Evolutionary conservation across 2,329 filamentous ascomycete genomes (phyloP).

Genomic region (Alternaria brassicae): DNA sequence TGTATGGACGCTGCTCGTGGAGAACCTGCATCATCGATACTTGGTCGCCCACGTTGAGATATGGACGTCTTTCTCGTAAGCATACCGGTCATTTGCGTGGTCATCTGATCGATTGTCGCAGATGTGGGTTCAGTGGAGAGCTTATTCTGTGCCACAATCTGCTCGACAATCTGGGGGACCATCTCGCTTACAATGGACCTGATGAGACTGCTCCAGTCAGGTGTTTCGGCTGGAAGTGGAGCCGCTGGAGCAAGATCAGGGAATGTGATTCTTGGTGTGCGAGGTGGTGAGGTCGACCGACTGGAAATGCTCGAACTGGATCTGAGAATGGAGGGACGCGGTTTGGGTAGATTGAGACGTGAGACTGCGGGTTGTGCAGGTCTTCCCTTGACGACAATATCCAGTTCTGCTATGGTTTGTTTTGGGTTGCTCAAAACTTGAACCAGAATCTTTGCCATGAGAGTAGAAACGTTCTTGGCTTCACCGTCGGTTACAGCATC

Average conservation of each 20-base stretch:
- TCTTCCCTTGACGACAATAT: slow-evolving; percentile 26
- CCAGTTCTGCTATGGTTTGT: slow-evolving; percentile 38
- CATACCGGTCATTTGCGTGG: slow-evolving; percentile 41
- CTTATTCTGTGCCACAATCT: slow-evolving; percentile 41
- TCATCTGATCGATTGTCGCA: slow-evolving; percentile 37
- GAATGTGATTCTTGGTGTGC: slow-evolving; percentile 22
- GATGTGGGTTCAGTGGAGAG: slow-evolving; percentile 22
- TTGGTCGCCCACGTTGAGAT: slow-evolving; percentile 32
- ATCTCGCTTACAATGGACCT: slow-evolving; percentile 44
- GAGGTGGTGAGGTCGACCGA: slow-evolving; percentile 25
- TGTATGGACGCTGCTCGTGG: slow-evolving; percentile 24
- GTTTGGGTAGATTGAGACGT: slow-evolving; percentile 9
- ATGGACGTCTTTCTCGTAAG: slow-evolving; percentile 36
- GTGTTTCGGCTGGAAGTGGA: slow-evolving; percentile 13
- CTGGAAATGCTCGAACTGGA: slow-evolving; percentile 9
- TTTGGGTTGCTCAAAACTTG: slow-evolving; percentile 30
- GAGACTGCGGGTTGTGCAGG: neutral
- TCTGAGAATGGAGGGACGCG: slow-evolving; percentile 12
- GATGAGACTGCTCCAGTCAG: slow-evolving; percentile 41
- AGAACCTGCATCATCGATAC: slow-evolving; percentile 26
- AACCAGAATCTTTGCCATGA: slow-evolving; percentile 36
- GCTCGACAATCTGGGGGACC: slow-evolving; percentile 44
- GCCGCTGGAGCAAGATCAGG: slow-evolving; percentile 13
- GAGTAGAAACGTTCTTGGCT: slow-evolving; percentile 35
- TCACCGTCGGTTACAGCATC: slow-evolving; percentile 39